Evolutionary conservation across 768 basidiomycete genomes (phyloP).

Genomic region (Dacryopinax spathularia): DNA sequence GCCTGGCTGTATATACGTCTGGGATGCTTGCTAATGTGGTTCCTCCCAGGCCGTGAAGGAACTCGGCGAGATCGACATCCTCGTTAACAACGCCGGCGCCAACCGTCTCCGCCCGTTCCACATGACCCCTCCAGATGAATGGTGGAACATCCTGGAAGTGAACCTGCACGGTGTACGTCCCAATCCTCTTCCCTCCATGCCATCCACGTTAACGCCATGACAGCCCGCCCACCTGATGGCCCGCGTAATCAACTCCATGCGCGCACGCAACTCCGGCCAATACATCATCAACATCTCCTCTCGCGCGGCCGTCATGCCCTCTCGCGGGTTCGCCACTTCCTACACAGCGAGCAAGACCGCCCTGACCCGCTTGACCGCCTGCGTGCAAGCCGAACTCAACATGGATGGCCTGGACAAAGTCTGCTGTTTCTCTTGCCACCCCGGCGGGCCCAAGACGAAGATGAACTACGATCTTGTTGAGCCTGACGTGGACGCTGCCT

Average conservation of each 20-base stretch:
- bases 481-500: neutral
- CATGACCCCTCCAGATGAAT: neutral
- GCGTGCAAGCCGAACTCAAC: neutral
- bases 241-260: slow-evolving; percentile 1
- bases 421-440: neutral
- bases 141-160: slow-evolving; percentile 2
- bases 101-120: neutral
- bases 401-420: neutral
- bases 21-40: neutral
- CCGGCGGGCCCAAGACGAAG: neutral
- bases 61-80: neutral
- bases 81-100: neutral
- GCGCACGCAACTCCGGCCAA: neutral
- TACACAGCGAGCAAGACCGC: neutral
- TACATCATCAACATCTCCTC: slow-evolving; percentile 3
- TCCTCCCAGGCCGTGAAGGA: neutral
- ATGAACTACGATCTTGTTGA: slow-evolving; percentile 1
- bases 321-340: neutral
- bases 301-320: neutral
- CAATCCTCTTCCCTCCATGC: neutral
- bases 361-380: neutral
- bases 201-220: neutral
- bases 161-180: neutral
- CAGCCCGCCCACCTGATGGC: slow-evolving; percentile 2
- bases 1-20: neutral